These are phyloP conservation scores for Mrakia gelida DNA, from an alignment of 768 basidiomycete genomes.

Conservation along the genomic window DNA sequence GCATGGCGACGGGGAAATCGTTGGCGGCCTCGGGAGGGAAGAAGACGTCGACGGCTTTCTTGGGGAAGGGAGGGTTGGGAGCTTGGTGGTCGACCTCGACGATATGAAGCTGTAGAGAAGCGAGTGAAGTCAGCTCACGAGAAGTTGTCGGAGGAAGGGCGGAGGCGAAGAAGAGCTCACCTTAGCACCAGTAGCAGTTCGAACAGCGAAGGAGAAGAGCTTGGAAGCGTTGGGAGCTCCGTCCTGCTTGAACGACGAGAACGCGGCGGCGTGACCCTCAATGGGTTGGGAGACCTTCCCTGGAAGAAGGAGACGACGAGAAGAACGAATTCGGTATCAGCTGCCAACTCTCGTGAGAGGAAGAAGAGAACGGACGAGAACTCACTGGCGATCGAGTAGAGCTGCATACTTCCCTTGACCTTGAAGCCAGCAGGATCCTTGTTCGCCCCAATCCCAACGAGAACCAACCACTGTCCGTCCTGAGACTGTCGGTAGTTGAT, in stretches of 20 bases:
- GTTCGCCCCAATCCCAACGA: constrained; percentile 91
- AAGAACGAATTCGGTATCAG: neutral
- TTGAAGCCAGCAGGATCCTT: constrained; percentile 81
- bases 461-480: constrained; percentile 96
- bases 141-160: neutral
- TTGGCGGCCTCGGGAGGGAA: constrained; percentile 97
- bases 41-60: constrained; percentile 98
- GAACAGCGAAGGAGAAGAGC: constrained; percentile 89
- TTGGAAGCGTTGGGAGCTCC: constrained; percentile 80
- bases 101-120: constrained; percentile 70
- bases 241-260: constrained; percentile 85
- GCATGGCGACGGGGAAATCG: constrained; percentile 99
- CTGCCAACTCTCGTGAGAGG: neutral
- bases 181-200: constrained; percentile 97
- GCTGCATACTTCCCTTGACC: constrained; percentile 96
- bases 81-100: constrained; percentile 97
- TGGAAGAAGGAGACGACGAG: neutral
- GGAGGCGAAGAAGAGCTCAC: constrained; percentile 49
- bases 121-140: neutral
- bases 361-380: neutral
- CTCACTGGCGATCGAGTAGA: constrained; percentile 85
- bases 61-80: constrained; percentile 84
- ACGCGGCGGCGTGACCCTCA: constrained; percentile 95
- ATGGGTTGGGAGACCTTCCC: constrained; percentile 83
- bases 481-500: constrained; percentile 92